Percentiles rank a stretch among this genome's conserved stretches.
These are phyloP conservation scores for Pseudoturritis turrita DNA, from an alignment of 345 rosid genomes.

Conservation along the genomic window DNA sequence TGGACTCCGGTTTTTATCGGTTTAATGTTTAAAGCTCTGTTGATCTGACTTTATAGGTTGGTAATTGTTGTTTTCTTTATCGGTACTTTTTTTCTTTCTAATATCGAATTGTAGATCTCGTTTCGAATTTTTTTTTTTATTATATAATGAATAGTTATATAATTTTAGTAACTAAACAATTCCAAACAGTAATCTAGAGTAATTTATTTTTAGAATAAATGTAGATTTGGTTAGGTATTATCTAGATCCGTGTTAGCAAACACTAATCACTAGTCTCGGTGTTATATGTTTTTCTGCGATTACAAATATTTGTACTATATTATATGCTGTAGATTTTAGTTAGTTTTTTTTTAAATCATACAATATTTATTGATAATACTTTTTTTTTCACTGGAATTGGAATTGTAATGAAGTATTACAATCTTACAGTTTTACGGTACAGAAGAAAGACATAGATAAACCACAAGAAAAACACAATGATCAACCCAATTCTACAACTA, in stretches of 20 bases:
- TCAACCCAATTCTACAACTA: too few species aligned
- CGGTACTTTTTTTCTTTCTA: not conserved
- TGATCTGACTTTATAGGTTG: not conserved
- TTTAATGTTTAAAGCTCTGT: not conserved
- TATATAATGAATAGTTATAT: not conserved
- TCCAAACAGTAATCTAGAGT: not conserved
- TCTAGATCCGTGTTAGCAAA: not conserved
- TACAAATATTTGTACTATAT: not conserved
- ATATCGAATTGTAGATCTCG: not conserved
- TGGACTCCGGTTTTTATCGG: not conserved
- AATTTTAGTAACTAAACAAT: not conserved
- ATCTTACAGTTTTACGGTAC: too few species aligned
- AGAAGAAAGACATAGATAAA: too few species aligned
- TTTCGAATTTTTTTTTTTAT: not conserved
- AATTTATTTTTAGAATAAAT: not conserved
- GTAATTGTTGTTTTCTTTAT: not conserved
- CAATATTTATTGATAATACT: too few species aligned
- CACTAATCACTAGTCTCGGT: not conserved
- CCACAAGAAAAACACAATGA: too few species aligned
- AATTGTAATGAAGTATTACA: too few species aligned
- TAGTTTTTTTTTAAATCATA: too few species aligned
- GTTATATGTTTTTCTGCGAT: not conserved
- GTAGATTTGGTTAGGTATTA: not conserved
- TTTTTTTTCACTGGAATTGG: too few species aligned
- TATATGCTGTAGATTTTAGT: too few species aligned